A percentile compares a stretch with the other conserved stretches of the same genome.
Conservation (phyloP, 192 early-diverging fungal species). For the Linnemannia elongata region DNA sequence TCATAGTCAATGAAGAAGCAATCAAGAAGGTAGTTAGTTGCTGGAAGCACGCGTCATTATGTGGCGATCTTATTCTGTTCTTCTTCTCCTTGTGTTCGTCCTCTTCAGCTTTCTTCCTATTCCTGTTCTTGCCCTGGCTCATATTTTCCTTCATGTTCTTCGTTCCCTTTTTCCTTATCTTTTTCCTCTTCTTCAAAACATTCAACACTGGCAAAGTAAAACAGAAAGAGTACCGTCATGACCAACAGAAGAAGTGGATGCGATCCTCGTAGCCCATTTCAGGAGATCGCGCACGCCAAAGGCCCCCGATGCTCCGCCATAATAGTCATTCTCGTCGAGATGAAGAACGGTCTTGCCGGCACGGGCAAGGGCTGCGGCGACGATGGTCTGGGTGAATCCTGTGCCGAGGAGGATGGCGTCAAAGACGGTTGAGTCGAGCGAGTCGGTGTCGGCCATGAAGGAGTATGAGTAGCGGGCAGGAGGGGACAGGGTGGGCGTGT, state of each 20-base stretch:
- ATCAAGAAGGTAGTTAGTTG: too few relatives aligned
- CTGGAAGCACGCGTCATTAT: not conserved
- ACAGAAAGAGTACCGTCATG: constrained; percentile 2
- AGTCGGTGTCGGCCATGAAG: constrained; percentile 55
- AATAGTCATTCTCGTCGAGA: constrained; percentile 83
- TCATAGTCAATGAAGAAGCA: too few relatives aligned
- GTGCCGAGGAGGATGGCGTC: constrained; percentile 92
- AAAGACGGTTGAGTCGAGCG: constrained; percentile 66
- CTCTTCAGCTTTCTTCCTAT: too few relatives aligned
- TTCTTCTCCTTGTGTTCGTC: too few relatives aligned
- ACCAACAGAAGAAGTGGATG: not conserved
- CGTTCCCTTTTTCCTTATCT: too few relatives aligned
- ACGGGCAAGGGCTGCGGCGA: constrained; percentile 82
- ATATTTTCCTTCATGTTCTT: too few relatives aligned
- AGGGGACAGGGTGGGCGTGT: not conserved
- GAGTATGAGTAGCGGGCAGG: constrained; percentile 48
- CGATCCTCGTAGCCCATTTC: constrained; percentile 55
- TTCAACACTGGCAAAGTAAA: not conserved
- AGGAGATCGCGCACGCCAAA: constrained; percentile 68
- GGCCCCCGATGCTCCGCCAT: constrained; percentile 80
- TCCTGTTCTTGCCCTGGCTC: too few relatives aligned
- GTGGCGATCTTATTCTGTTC: not conserved
- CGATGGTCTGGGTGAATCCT: constrained; percentile 82
- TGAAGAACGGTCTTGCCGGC: constrained; percentile 82
- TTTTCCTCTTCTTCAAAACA: too few relatives aligned